Evolutionary conservation across 768 basidiomycete genomes (phyloP).

Genomic region (Mycena belliarum): DNA sequence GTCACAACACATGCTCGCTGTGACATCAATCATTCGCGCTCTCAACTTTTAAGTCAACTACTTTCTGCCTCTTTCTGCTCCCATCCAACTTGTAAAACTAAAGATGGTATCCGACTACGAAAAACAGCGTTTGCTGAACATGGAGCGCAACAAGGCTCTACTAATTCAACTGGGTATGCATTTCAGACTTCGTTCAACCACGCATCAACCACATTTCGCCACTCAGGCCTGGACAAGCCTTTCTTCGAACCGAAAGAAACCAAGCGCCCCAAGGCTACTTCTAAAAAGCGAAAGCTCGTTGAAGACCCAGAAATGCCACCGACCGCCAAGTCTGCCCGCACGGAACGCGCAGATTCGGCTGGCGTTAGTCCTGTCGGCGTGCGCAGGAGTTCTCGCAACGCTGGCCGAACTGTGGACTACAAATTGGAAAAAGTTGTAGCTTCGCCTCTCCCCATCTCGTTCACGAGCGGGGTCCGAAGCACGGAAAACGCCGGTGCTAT

Average conservation of each 20-base stretch:
- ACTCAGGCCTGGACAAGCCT: conserved; percentile 46
- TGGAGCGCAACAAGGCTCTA: conserved; percentile 23
- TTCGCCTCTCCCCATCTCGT: conserved; percentile 38
- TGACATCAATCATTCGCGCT: no score
- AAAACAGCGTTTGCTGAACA: conserved; percentile 34
- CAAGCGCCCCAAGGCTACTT: conserved; percentile 25
- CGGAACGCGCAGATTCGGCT: conserved; percentile 24
- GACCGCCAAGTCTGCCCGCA: conserved; percentile 33
- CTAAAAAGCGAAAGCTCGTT: conserved; percentile 45
- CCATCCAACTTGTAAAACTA: no score
- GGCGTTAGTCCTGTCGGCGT: conserved; percentile 27
- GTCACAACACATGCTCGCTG: no score
- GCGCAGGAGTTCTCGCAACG: conserved; percentile 70
- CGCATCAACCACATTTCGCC: background rate
- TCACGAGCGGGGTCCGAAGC: conserved; percentile 37
- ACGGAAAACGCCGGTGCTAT: conserved; percentile 37
- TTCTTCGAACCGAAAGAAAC: conserved; percentile 45
- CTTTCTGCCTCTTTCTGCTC: no score
- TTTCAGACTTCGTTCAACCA: background rate
- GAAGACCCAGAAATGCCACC: conserved; percentile 24
- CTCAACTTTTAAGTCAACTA: no score
- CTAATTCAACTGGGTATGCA: conserved; percentile 3
- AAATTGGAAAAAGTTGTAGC: conserved; percentile 40
- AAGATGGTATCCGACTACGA: conserved; percentile 35
- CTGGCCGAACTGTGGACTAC: conserved; percentile 60